phyloP scores from a whole-genome alignment of 2,329 filamentous ascomycete species.

The Chaetomium sp. region DNA sequence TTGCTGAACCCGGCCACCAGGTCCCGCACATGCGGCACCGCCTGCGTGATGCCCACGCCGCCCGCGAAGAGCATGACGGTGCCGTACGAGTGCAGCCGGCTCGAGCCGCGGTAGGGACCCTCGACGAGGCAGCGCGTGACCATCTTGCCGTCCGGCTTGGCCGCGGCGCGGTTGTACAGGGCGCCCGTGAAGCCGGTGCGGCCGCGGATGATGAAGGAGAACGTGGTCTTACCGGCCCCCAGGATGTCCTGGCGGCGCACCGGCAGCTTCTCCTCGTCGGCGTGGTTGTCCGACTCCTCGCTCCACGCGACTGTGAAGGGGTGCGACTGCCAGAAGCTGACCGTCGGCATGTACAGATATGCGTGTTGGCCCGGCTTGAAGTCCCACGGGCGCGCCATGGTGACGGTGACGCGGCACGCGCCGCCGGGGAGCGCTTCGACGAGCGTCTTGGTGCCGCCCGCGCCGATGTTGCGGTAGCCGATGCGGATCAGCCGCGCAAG shows the following conservation, averaged over 20 bases:
- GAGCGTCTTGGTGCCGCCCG: constrained; percentile 67
- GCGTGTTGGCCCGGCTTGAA: constrained; percentile 77
- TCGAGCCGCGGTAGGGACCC: constrained; percentile 75
- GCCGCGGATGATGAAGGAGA: constrained; percentile 73
- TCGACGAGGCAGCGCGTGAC: constrained; percentile 69
- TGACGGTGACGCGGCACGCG: constrained; percentile 71
- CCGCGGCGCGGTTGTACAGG: constrained; percentile 68
- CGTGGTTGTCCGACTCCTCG: constrained; percentile 59
- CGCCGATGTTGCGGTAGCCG: constrained; percentile 66
- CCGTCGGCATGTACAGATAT: constrained; percentile 74
- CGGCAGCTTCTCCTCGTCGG: constrained; percentile 58
- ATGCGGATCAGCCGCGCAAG: constrained; percentile 60
- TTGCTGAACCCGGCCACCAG: constrained; percentile 69
- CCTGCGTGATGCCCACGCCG: constrained; percentile 79
- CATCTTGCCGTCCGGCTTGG: constrained; percentile 62
- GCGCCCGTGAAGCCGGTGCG: constrained; percentile 72
- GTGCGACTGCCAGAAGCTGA: constrained; percentile 75
- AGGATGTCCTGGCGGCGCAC: constrained; percentile 61
- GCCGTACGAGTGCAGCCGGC: constrained; percentile 73
- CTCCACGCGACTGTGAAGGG: constrained; percentile 81
- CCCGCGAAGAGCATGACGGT: constrained; percentile 79
- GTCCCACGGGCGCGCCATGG: constrained; percentile 74
- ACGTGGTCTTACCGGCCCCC: constrained; percentile 61
- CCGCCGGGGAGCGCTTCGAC: constrained; percentile 77
- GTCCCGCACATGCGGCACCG: constrained; percentile 73